These are phyloP conservation scores for Dentipellis sp. DNA, from an alignment of 768 basidiomycete species.

Conservation along the genomic window DNA sequence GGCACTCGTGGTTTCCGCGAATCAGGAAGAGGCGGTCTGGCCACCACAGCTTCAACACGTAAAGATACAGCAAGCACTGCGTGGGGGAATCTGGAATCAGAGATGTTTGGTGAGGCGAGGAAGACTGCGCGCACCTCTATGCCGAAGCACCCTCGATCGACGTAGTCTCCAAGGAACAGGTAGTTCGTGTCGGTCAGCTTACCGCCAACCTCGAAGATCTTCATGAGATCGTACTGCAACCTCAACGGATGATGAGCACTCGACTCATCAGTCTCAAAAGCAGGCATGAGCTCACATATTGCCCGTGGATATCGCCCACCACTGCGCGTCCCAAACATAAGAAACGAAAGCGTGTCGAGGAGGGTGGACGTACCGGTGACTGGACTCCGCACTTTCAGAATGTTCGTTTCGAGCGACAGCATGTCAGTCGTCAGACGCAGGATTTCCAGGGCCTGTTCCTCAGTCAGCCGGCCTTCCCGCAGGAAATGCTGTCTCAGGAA, in stretches of 20 bases:
- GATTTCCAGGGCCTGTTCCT: constrained; percentile 77
- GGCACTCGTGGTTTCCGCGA: constrained; percentile 59
- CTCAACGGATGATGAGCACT: background rate
- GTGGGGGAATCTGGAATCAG: background rate
- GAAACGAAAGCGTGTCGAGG: background rate
- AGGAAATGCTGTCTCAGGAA: constrained; percentile 87
- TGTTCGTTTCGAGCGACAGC: constrained; percentile 65
- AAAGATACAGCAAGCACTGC: constrained; percentile 49
- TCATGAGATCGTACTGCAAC: constrained; percentile 87
- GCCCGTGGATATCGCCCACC: constrained; percentile 93
- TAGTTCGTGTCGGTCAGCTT: constrained; percentile 72
- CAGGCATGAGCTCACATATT: constrained; percentile 57
- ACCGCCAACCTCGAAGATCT: constrained; percentile 91
- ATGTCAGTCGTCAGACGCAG: constrained; percentile 57
- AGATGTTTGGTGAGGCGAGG: background rate
- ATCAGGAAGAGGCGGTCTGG: constrained; percentile 52
- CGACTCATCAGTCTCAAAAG: background rate
- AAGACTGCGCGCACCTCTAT: constrained; percentile 39
- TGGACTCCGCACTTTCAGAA: constrained; percentile 78
- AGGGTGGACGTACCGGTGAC: constrained; percentile 65
- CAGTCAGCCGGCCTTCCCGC: constrained; percentile 71
- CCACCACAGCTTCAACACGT: constrained; percentile 56
- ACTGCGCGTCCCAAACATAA: constrained; percentile 35
- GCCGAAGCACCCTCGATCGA: constrained; percentile 87
- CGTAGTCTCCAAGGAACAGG: constrained; percentile 92